A percentile compares a stretch with the other conserved stretches of the same genome.
Evolutionary conservation across 164 flowering plant species (phyloP).

Genomic region (Nelumbo lutea): DNA sequence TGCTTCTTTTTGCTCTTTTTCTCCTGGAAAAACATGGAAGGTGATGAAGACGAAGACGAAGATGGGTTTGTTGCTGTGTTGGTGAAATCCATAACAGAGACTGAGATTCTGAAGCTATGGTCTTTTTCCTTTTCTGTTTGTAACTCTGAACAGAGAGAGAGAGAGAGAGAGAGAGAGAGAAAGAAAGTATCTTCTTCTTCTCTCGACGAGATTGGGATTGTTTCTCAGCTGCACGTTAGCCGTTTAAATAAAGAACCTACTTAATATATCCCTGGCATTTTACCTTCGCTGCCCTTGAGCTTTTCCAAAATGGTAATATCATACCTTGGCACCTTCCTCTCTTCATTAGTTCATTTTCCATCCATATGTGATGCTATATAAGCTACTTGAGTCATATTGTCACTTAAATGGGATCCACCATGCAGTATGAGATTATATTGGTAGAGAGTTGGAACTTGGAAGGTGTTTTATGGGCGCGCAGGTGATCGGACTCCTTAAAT

Average conservation of each 20-base stretch:
- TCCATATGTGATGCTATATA: too few relatives aligned
- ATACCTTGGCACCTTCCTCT: too few relatives aligned
- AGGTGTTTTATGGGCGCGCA: too few relatives aligned
- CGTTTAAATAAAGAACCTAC: conserved; percentile 14
- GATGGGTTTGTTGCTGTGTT: conserved; percentile 10
- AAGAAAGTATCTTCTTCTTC: background rate
- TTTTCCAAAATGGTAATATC: background rate
- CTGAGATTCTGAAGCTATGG: background rate
- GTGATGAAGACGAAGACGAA: conserved; percentile 22
- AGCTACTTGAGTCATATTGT: too few relatives aligned
- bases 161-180: background rate
- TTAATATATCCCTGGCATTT: conserved; percentile 4
- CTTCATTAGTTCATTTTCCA: too few relatives aligned
- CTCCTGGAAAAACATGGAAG: conserved; percentile 10
- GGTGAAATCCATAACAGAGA: conserved; percentile 19
- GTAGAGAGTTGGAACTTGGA: too few relatives aligned
- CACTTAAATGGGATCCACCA: too few relatives aligned
- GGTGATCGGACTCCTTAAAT: too few relatives aligned
- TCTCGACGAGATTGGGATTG: background rate
- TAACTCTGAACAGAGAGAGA: background rate
- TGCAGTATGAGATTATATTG: too few relatives aligned
- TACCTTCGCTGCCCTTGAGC: conserved; percentile 4
- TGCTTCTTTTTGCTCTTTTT: conserved; percentile 26
- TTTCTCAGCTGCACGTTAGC: conserved; percentile 14
- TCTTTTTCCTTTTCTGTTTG: background rate